Conservation (phyloP, 2,329 filamentous ascomycete genomes). For the Nannizzia gypsea region DNA sequence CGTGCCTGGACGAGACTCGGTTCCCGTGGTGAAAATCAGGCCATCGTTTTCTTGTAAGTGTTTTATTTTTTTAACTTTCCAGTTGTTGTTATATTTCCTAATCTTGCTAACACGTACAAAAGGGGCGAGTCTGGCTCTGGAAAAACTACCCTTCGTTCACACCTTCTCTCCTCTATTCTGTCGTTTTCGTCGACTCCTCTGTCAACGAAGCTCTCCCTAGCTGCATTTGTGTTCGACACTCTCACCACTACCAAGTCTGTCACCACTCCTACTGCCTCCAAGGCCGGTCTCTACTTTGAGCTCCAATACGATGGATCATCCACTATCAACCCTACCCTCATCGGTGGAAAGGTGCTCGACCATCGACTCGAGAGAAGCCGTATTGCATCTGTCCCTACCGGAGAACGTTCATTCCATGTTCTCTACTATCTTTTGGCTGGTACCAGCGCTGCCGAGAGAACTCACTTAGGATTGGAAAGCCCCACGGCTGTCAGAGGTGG, state of each 20-base stretch:
- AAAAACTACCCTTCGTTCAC: constrained; percentile 87
- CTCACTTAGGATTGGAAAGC: constrained; percentile 60
- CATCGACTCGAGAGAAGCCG: constrained; percentile 86
- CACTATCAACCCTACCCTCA: constrained; percentile 69
- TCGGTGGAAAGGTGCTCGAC: constrained; percentile 89
- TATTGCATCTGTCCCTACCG: constrained; percentile 82
- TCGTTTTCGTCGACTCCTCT: constrained; percentile 85
- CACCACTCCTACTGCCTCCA: constrained; percentile 89
- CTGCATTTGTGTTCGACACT: constrained; percentile 89
- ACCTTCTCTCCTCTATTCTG: constrained; percentile 73
- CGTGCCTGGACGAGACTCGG: constrained; percentile 77
- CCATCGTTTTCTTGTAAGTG: constrained; percentile 79
- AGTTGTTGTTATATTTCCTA: neutral
- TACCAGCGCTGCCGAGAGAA: constrained; percentile 79
- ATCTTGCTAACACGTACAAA: neutral
- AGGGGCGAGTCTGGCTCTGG: constrained; percentile 93
- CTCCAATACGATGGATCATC: constrained; percentile 90
- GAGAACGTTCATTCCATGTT: constrained; percentile 91
- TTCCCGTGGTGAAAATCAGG: constrained; percentile 83
- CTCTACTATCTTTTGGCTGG: constrained; percentile 91
- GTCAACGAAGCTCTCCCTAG: constrained; percentile 83
- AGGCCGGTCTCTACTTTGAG: constrained; percentile 89
- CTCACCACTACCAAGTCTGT: constrained; percentile 95
- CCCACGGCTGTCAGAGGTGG: constrained; percentile 28
- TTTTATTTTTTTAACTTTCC: constrained; percentile 15